Evolutionary conservation across 169 alveolate species (phyloP), one percentile per base, ranked within the genome.

Genomic region (Plasmodium falciparum): DNA sequence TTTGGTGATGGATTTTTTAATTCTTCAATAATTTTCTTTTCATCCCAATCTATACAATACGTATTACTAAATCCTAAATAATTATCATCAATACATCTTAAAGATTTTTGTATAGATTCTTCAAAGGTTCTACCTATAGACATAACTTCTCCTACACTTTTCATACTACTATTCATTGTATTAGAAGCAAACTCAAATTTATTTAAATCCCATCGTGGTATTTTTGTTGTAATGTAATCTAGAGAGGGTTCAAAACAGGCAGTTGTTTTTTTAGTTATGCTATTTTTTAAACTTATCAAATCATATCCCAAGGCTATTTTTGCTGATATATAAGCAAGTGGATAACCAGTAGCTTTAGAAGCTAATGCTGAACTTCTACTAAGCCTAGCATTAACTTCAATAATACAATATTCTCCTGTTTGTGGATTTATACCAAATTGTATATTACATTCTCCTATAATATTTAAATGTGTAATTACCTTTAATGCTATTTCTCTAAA

Each of bases 201-300:
- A 56, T 91, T 89, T 70, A 96, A 88, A 61, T 96, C 98, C 98
- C 98, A 93, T 74, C 97, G 88, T 54, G 98, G 98, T 22, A 95
- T 93, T 92, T 96, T 96, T 8, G 95, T 95, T 20, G 95, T 97
- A 54, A 93, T 90, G 74, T 96, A 96, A 85, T 96, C 98, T 39
- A 96, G 93, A 67, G 96, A 89, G 13, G 98, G 98, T 89, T 96
- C 98, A 88, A 94, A 96, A 92, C 98, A 96, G 7, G 98, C 98
- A 6, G 98, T 95, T 7, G 98, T 96, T 88, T 90, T 92, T 74
- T 88, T 88, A 7, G 98, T 96, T 66, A 96, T 96, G 13, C 94
- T 89, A 76, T 96, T 96, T 63, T 96, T 75, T 93, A 92, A 72
- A 69, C 83, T 90, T 29, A 93, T 95, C 20, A 94, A 93, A 73